Base-by-base conservation (phyloP, 805 yeast species). In the Suhomyces tanzawaensis region DNA sequence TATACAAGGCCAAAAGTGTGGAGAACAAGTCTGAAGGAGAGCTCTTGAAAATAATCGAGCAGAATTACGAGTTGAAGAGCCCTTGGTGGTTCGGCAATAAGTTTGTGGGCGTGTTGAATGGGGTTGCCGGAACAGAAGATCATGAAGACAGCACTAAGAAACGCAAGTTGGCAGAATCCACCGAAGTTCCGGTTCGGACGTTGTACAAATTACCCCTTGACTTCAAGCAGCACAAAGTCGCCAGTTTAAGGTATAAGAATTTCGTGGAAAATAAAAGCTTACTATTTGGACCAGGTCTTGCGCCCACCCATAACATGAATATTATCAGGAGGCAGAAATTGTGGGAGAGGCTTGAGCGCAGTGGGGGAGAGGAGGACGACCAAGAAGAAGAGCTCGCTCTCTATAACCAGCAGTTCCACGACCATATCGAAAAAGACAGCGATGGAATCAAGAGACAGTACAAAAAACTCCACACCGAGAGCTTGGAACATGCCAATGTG, bases 61-160 rank as follows among this genome's bases (percentile, higher is more conserved):
- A 51, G 17, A 69, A 66, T 43, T 60, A 62, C 40, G 59, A 58
- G 32, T 53, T 60, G 37, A 55, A 62, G 22, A 53, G 46, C 31
- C 73, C 74, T 9, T 69, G 73, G 73, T 69, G 74, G 74, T 67
- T 55, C 40, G 46, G 57, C 13, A 47, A 57, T 34, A 42, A 48
- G 16, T 64, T 65, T 41, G 43, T 60, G 6, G 52, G 57, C 24
- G 48, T 53, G 12, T 34, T 67, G 24, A 47, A 41, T 18, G 54
- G 46, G 13, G 47, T 44, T 7, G 32, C 39, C 11, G 34, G 24
- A 7, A 9, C 7, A 5, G 12, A 5, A 4, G 18, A 25, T 13
- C 25, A 26, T 14, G 27, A 19, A 14, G 32, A 21, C 31, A 19
- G 18, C 7, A 26, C 26, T 19, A 26, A 26, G 17, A 18, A 22